Base-by-base conservation (phyloP, 176 grass and related monocot species). In the Triticum dicoccoides region DNA sequence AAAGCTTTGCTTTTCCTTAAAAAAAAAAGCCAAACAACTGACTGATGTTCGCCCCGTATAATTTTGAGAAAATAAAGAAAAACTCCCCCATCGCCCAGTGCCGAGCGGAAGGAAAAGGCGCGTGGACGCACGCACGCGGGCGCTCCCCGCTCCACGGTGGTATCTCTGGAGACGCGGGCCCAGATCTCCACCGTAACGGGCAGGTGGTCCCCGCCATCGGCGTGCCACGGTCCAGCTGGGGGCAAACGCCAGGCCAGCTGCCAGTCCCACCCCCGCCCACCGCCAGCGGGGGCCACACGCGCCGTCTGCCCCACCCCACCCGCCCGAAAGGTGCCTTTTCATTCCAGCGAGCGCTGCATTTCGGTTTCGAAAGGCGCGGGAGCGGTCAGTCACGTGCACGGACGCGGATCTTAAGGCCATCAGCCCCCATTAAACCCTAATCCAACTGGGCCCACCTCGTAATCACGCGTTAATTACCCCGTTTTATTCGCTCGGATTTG, bases 211-310 rank as follows among this genome's bases (percentile, higher is more conserved):
- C 90, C 73, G 42, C 58, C 1, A 7, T 8, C 70, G 33, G 38
- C 76, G 87, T 59, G 56, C 56, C 76, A 90, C 82, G 44, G 88
- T 80, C 71, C 88, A 90, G 93, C 93, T 81, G 79, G 82, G 85
- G 76, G 61, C 73, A 47, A 81, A 51, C 9, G 15, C 58, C 10
- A 64, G 41, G 76, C 85, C 91, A 59, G 56, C 56, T 59, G 56
- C 91, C 72, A 15, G 83, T 14, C 83, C 82, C 63, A 0, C 5
- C 7, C 20, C 1, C 17, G 8, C 33, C 17, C 67, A 21, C 85
- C 10, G 42, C 61, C 62, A 0, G 17, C 8, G 4, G 62, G 61
- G 47, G 65, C 44, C 5, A 5, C 23, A 79, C 63, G 86, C 18
- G 63, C 64, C 49, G 49, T 52, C 13, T 52, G 49, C 49, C 49